Base-by-base conservation (phyloP, 2,329 filamentous ascomycete species). In the Ascomycota sp. region DNA sequence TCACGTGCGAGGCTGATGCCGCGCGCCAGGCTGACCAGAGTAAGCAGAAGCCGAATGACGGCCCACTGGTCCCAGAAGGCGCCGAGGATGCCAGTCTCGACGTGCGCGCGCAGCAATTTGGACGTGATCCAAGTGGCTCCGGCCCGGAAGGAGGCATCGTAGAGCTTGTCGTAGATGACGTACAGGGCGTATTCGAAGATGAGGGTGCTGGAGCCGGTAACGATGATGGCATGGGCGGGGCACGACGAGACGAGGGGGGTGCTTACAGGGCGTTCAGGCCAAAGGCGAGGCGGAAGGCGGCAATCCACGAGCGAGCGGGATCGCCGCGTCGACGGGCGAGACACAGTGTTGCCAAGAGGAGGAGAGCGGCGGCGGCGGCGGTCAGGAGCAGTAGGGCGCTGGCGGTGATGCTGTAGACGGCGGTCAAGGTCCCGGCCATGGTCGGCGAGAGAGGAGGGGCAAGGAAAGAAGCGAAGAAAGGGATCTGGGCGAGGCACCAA, bases 231-330 rank as follows among this genome's bases (percentile, higher is more conserved):
- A 10, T n/a, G 15, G n/a, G 4, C 10, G 20, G n/a, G 9, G 13
- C 15, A 25, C 4, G 20, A 17, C 1, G 10, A 25, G 24, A 30
- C 9, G 12, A 12, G 8, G 23, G 5, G 15, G 11, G 7, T 7
- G 29, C 46, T 28, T 28, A 52, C 49, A 40, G 17, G 4, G 33
- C 23, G 20, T 40, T 50, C 0, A 41, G 28, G 1, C 34, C 30
- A 8, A 50, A 34, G 1, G 44, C 42, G 2, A 30, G 4, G 27
- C 46, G 47, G 29, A 43, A 38, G 12, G 33, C 43, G 3, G 28
- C 35, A 9, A 45, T 38, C 12, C 40, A 46, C 20, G 28, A 35
- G 23, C 44, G 35, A 1, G 41, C 41, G 2, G 39, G 36, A 21
- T 49, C 46, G 0, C 33, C 36, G 12, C 35, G 34, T 20, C 36